Conservation (phyloP, 192 early-diverging fungal genomes). For the Coemansia sp. region DNA sequence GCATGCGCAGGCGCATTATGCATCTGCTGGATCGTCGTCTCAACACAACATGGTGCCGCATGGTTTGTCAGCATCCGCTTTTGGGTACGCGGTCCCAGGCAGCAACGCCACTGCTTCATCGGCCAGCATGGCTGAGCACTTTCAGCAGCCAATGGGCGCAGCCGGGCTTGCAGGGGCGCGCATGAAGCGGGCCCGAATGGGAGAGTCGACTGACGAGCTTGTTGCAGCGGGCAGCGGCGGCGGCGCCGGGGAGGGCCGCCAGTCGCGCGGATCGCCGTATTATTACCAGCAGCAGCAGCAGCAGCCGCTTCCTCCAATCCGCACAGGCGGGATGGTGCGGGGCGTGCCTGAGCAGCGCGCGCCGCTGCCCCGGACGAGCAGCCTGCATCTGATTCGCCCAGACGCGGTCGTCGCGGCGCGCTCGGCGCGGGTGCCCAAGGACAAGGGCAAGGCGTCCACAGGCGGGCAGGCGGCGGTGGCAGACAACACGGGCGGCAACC, state of each 20-base stretch:
- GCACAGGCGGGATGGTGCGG: conserved; percentile 2
- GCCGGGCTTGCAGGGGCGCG: conserved; percentile 12
- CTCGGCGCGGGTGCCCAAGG: not conserved
- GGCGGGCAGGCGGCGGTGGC: no score
- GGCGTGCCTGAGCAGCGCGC: not conserved
- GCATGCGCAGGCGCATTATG: conserved; percentile 10
- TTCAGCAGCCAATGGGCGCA: conserved; percentile 10
- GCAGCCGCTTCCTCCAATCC: conserved; percentile 31
- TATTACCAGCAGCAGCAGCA: conserved; percentile 15
- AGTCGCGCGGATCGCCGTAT: conserved; percentile 1
- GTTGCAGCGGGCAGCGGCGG: not conserved
- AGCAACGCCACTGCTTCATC: conserved; percentile 28
- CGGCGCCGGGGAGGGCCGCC: not conserved
- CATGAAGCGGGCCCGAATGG: conserved; percentile 23
- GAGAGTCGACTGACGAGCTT: conserved; percentile 10
- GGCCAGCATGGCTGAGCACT: conserved; percentile 11
- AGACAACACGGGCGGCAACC: conserved; percentile 8
- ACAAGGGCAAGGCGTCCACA: conserved; percentile 11
- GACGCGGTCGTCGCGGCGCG: not conserved
- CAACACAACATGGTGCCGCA: not conserved
- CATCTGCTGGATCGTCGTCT: conserved; percentile 6
- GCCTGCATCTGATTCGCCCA: conserved; percentile 18
- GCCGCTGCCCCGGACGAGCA: not conserved
- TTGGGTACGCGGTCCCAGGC: not conserved
- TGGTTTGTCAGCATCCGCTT: conserved; percentile 6